These are phyloP conservation scores for Stipa capillata DNA, from an alignment of 176 grass and related monocot species.

Conservation along the genomic window DNA sequence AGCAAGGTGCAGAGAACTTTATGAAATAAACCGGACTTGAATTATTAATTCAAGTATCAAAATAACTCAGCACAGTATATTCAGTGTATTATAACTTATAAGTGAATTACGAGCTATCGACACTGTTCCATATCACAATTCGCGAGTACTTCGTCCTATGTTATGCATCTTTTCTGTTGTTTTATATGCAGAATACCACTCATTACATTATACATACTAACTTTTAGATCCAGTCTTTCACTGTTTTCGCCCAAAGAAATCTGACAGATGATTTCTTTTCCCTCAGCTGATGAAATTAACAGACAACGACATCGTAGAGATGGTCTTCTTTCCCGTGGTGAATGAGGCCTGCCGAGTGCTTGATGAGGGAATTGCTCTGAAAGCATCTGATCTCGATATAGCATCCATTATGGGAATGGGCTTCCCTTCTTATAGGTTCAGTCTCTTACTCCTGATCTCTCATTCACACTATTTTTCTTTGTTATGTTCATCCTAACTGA, in stretches of 20 bases:
- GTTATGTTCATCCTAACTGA: neutral
- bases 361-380: slow-evolving; percentile 70
- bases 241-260: neutral
- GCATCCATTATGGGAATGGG: slow-evolving; percentile 85
- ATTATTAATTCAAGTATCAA: neutral
- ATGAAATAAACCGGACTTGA: neutral
- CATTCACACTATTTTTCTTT: neutral
- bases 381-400: slow-evolving; percentile 81
- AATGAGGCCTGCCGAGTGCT: slow-evolving; percentile 87
- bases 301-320: slow-evolving; percentile 67
- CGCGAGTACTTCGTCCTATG: neutral
- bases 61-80: neutral
- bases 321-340: slow-evolving; percentile 75
- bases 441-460: neutral
- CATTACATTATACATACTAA: neutral
- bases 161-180: neutral
- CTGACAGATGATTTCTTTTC: slow-evolving; percentile 2
- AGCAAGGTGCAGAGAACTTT: neutral
- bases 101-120: neutral
- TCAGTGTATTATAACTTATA: neutral
- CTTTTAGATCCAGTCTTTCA: neutral
- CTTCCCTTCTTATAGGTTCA: slow-evolving; percentile 81
- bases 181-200: neutral
- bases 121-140: neutral
- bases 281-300: slow-evolving; percentile 61